phyloP scores from a whole-genome alignment of 371 early-diverging fungal genomes.

The Mucor sp. region DNA sequence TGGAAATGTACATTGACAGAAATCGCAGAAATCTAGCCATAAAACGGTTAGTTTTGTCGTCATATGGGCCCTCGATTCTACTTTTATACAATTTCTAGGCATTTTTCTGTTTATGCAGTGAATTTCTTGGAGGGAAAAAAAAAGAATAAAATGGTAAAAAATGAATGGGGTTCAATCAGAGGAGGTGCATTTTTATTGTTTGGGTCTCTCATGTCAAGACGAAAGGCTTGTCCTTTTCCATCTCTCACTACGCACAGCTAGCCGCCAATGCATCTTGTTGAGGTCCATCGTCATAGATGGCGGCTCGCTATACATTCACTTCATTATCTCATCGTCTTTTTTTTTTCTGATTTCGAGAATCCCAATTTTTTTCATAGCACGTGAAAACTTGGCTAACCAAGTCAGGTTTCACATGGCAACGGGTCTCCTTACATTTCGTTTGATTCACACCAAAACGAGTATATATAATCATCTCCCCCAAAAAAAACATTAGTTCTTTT shows the following conservation, averaged over 20 bases:
- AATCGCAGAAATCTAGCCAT: slow-evolving; percentile 46
- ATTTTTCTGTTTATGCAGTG: slow-evolving; percentile 6
- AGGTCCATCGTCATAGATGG: too few species aligned
- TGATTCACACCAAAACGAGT: not conserved
- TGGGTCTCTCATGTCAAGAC: not conserved
- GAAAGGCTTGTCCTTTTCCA: not conserved
- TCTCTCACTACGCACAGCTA: too few species aligned
- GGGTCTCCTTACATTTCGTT: slow-evolving; percentile 1
- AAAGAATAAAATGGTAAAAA: slow-evolving; percentile 5
- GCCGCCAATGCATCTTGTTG: too few species aligned
- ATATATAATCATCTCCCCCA: not conserved
- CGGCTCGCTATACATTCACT: too few species aligned
- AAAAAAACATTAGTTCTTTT: not conserved
- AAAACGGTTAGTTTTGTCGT: not conserved
- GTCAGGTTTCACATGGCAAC: slow-evolving; percentile 22
- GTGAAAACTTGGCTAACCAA: slow-evolving; percentile 9
- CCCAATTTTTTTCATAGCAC: slow-evolving; percentile 2
- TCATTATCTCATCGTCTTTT: too few species aligned
- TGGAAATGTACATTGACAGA: slow-evolving; percentile 52
- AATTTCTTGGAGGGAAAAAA: not conserved
- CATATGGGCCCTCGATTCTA: not conserved
- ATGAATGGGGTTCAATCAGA: slow-evolving; percentile 1
- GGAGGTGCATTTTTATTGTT: not conserved
- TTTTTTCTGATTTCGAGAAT: too few species aligned
- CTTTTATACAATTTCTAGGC: slow-evolving; percentile 24